Evolutionary conservation across 73 alveolate genomes (phyloP).

Genomic region (Paramecium sonneborni): DNA sequence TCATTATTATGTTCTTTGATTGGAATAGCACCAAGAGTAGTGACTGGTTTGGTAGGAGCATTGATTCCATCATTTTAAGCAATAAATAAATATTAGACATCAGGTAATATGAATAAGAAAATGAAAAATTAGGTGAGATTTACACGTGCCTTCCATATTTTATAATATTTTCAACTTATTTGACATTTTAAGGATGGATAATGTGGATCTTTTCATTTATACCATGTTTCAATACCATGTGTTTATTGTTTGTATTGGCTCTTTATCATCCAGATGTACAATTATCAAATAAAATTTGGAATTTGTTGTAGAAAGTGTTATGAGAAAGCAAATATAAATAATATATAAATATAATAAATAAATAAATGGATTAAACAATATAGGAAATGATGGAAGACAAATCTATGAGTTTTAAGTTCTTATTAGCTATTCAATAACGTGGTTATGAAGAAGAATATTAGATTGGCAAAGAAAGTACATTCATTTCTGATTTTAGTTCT

Average conservation of each 20-base stretch:
- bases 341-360: not conserved
- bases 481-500: not conserved
- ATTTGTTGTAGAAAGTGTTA: not conserved
- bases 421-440: not conserved
- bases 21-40: not conserved
- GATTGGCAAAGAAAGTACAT: constrained; percentile 22
- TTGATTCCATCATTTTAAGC: constrained; percentile 15
- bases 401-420: not conserved
- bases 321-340: not conserved
- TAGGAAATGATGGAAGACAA: not conserved
- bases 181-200: not conserved
- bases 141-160: constrained; percentile 38
- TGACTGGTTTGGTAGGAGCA: constrained; percentile 15
- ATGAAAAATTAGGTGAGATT: not conserved
- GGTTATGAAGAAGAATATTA: not conserved
- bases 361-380: not conserved
- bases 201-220: not conserved
- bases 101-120: not conserved
- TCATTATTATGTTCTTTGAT: not conserved
- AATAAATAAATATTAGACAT: not conserved
- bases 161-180: not conserved
- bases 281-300: constrained; percentile 26
- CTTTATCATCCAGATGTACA: constrained; percentile 35
- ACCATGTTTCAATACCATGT: constrained; percentile 21
- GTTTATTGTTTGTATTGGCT: constrained; percentile 29